Evolutionary conservation across 257 asterid genomes (phyloP).

Genomic region (Solanum dulcamara): DNA sequence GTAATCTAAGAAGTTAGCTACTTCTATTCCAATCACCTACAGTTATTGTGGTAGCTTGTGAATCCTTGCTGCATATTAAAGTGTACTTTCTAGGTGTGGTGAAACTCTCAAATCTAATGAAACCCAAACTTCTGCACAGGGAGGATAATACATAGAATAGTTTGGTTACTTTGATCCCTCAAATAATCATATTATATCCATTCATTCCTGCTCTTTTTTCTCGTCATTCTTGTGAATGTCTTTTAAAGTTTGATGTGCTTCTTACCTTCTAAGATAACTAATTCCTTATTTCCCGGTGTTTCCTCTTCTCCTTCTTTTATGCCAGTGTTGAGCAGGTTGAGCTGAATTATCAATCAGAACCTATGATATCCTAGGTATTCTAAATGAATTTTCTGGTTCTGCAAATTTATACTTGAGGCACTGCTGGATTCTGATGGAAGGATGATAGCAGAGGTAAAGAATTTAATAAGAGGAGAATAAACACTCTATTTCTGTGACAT

Average conservation of each 20-base stretch:
- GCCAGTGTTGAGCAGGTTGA: conserved; percentile 5
- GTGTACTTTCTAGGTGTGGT: neutral
- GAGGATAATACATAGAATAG: neutral
- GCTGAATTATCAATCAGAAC: conserved; percentile 4
- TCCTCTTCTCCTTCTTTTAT: neutral
- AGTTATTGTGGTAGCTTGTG: neutral
- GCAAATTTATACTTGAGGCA: neutral
- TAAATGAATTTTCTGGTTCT: neutral
- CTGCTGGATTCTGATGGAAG: neutral
- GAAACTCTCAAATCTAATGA: neutral
- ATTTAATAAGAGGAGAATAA: neutral
- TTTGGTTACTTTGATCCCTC: neutral
- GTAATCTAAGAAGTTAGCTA: neutral
- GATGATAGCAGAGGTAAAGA: neutral
- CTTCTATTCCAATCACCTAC: neutral
- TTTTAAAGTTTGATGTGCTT: neutral
- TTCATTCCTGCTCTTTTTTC: neutral
- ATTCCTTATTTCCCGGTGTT: neutral
- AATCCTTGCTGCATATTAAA: neutral
- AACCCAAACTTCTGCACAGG: neutral
- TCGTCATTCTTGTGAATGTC: neutral
- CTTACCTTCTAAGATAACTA: neutral
- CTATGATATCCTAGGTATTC: neutral
- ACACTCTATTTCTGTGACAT: neutral
- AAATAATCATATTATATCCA: neutral